A percentile compares a stretch with the other conserved stretches of the same genome.
phyloP scores from a whole-genome alignment of 1,139 yeast species.

The Komagataea norvegica region DNA sequence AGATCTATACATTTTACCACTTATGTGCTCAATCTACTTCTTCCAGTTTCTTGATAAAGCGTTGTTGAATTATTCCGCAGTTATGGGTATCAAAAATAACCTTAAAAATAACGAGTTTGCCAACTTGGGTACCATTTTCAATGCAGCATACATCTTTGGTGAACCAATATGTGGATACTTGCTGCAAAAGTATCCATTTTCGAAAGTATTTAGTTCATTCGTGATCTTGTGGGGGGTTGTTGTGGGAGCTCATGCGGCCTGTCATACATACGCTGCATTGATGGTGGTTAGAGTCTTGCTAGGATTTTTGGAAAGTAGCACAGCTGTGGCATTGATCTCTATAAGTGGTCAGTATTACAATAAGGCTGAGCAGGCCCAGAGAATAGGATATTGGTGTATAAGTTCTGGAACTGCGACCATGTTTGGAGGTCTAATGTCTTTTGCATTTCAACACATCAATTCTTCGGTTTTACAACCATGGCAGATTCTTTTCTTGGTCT shows the following conservation, averaged over 20 bases:
- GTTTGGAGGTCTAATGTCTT: constrained; percentile 52
- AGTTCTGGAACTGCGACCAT: constrained; percentile 51
- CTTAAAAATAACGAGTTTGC: constrained; percentile 30
- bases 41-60: constrained; percentile 44
- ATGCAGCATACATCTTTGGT: constrained; percentile 23
- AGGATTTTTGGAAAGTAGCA: constrained; percentile 53
- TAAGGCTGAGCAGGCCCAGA: constrained; percentile 46
- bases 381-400: constrained; percentile 49
- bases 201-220: constrained; percentile 43
- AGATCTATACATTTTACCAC: constrained; percentile 27
- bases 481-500: constrained; percentile 40
- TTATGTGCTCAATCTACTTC: constrained; percentile 39
- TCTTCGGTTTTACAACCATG: constrained; percentile 30
- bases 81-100: constrained; percentile 44
- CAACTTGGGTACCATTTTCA: constrained; percentile 25
- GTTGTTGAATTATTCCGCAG: constrained; percentile 43
- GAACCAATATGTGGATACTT: constrained; percentile 29
- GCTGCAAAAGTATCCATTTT: constrained; percentile 50
- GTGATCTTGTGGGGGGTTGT: constrained; percentile 49
- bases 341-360: constrained; percentile 52
- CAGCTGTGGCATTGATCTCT: constrained; percentile 57
- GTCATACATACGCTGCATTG: constrained; percentile 44
- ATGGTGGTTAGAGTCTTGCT: constrained; percentile 46
- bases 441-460: constrained; percentile 34
- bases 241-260: constrained; percentile 47